These are phyloP conservation scores for Neurospora sp. DNA, from an alignment of 495 filamentous ascomycete species.

Conservation along the genomic window DNA sequence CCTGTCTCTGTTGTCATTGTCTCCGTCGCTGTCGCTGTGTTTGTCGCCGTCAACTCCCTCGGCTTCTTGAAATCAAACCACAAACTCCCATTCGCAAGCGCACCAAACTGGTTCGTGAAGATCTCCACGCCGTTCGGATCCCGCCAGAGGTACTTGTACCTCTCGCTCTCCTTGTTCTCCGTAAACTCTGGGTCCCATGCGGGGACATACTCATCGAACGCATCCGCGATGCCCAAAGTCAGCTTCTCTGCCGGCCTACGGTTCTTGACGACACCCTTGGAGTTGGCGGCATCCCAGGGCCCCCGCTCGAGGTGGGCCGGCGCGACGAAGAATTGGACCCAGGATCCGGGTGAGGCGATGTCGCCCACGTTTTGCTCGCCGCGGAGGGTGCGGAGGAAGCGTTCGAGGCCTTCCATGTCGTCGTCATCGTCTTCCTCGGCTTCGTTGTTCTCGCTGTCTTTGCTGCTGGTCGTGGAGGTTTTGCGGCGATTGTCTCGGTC, in stretches of 20 bases:
- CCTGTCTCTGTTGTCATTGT: neutral
- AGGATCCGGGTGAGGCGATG: conserved; percentile 33
- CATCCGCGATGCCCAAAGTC: neutral
- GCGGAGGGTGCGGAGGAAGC: conserved; percentile 19
- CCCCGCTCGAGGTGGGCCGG: conserved; percentile 1
- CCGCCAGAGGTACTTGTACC: neutral
- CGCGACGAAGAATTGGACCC: conserved; percentile 40
- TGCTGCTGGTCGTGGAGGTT: conserved; percentile 14
- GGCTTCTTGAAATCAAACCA: neutral
- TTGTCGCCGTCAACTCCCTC: neutral
- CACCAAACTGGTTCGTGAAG: neutral
- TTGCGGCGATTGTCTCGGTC: neutral
- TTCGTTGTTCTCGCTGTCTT: conserved; percentile 15
- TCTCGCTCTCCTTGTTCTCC: neutral
- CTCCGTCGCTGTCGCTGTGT: neutral
- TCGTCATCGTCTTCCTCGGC: conserved; percentile 19
- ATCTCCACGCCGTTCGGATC: neutral
- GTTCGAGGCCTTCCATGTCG: conserved; percentile 20
- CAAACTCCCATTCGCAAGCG: neutral
- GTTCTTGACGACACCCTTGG: neutral
- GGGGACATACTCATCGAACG: neutral
- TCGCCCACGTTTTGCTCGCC: conserved; percentile 14
- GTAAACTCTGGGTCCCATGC: neutral
- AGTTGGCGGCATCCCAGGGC: conserved; percentile 7
- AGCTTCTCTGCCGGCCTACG: neutral